Evolutionary conservation across 2,329 filamentous ascomycete species (phyloP).

Genomic region (Phialophora expanda): DNA sequence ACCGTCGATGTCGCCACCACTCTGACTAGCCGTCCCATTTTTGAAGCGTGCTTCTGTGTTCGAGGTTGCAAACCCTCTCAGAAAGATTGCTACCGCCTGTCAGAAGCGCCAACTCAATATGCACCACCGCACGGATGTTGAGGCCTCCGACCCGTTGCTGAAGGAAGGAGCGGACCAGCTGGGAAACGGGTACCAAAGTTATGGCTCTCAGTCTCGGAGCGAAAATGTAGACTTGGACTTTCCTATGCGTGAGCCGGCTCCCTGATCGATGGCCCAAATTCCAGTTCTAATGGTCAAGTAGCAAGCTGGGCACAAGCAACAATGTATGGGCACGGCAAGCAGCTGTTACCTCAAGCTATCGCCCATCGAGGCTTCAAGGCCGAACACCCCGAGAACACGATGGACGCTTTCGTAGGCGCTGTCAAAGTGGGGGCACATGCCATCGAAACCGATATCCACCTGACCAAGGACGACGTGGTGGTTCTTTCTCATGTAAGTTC

Average conservation of each 20-base stretch:
- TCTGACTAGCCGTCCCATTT: constrained; percentile 16
- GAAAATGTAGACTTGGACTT: constrained; percentile 10
- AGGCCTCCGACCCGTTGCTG: constrained; percentile 18
- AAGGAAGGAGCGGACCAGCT: constrained; percentile 6
- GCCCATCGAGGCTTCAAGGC: constrained; percentile 64
- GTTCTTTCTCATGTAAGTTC: constrained; percentile 77
- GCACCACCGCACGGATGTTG: constrained; percentile 14
- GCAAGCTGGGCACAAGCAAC: constrained; percentile 41
- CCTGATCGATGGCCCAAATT: not conserved
- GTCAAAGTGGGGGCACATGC: constrained; percentile 76
- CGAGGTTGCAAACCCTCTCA: constrained; percentile 17
- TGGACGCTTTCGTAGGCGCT: constrained; percentile 77
- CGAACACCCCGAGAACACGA: constrained; percentile 81
- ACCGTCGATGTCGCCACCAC: constrained; percentile 4
- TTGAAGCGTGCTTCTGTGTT: constrained; percentile 6
- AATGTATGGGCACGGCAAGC: constrained; percentile 30
- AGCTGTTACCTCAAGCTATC: constrained; percentile 46
- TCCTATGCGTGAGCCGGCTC: constrained; percentile 17
- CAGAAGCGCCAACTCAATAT: constrained; percentile 16
- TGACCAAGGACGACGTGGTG: constrained; percentile 80
- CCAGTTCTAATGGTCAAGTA: constrained; percentile 25
- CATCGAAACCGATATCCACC: constrained; percentile 85
- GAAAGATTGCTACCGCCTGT: not conserved
- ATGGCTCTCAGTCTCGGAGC: constrained; percentile 4
- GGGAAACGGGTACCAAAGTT: not conserved